phyloP scores from a whole-genome alignment of 31 red algal species.

The Bonnemaisonia californica region DNA sequence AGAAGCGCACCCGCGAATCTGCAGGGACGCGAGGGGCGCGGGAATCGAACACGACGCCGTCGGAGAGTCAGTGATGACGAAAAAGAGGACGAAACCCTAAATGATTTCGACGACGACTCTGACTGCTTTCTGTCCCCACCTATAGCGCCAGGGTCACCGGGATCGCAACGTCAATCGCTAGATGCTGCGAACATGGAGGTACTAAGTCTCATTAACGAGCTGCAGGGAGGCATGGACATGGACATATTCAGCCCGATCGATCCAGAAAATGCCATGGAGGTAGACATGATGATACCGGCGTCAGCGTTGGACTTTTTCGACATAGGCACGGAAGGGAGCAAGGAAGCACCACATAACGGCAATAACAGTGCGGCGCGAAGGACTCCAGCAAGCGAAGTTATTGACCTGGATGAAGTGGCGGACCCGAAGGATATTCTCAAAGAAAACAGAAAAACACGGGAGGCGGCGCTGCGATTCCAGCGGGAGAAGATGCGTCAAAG shows the following conservation, averaged over 20 bases:
- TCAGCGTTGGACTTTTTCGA: not conserved
- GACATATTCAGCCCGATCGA: not conserved
- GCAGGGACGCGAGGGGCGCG: not conserved
- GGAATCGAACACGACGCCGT: not conserved
- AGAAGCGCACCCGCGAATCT: not conserved
- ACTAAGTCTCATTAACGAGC: not conserved
- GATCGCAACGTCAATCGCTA: not conserved
- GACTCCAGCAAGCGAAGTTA: not conserved
- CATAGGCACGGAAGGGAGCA: too few species aligned
- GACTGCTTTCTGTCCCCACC: not conserved
- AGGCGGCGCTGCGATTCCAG: too few species aligned
- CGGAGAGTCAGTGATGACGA: not conserved
- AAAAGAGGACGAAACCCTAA: not conserved
- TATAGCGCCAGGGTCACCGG: not conserved
- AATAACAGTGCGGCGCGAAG: not conserved
- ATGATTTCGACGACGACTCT: not conserved
- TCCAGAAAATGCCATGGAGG: not conserved
- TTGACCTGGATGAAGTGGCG: not conserved
- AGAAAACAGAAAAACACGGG: not conserved
- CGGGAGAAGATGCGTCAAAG: not conserved
- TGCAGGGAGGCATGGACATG: not conserved
- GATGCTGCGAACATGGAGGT: not conserved
- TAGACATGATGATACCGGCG: not conserved
- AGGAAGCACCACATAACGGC: too few species aligned
- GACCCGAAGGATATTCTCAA: not conserved